Evolutionary conservation across 179 eudicot genomes (phyloP), one percentile per base, ranked within the genome.

Genomic region (Spinacia oleracea): DNA sequence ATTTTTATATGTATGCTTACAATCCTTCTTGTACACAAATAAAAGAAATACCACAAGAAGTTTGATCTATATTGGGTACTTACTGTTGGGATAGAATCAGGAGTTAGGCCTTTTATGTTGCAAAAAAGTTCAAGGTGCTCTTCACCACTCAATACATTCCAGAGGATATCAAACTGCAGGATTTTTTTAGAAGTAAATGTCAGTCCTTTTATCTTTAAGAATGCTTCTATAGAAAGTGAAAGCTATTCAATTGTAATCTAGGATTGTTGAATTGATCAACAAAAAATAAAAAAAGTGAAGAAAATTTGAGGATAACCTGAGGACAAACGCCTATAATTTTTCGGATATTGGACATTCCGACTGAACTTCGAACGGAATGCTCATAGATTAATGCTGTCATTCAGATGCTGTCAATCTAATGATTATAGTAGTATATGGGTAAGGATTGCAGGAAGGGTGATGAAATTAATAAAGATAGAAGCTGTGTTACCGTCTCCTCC

Each of bases 41-140:
- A 40, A 9, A 42, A 4, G 45, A 34, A 20, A 38, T 40, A 31
- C 29, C 20, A 38, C 42, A 40, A 40, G 5, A 67, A 38, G 3
- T 21, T 38, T 20, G 16, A 38, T 40, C 43, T 16, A 40, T 64
- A 32, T 64, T 64, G n/a, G 29, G 31, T 67, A 42, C 72, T 18
- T 16, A 80, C 62, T 32, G 64, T 34, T 73, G 84, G 76, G 81
- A 90, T 84, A 51, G 91, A 86, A 82, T 91, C 79, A 43, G 92
- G 87, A 38, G 85, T 88, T 43, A 94, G 85, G 45, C 98, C 98
- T 84, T 92, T 94, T 59, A 94, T 90, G 81, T 84, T 86, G 31
- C 97, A 92, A 86, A 92, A 94, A 58, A 94, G 89, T 68, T 89
- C 78, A 43, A 94, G 94, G 83, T 94, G 98, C 81, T 94, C 98